Evolutionary conservation across 495 filamentous ascomycete species (phyloP), one percentile per base, ranked within the genome.

Genomic region (Aspergillus wentii): DNA sequence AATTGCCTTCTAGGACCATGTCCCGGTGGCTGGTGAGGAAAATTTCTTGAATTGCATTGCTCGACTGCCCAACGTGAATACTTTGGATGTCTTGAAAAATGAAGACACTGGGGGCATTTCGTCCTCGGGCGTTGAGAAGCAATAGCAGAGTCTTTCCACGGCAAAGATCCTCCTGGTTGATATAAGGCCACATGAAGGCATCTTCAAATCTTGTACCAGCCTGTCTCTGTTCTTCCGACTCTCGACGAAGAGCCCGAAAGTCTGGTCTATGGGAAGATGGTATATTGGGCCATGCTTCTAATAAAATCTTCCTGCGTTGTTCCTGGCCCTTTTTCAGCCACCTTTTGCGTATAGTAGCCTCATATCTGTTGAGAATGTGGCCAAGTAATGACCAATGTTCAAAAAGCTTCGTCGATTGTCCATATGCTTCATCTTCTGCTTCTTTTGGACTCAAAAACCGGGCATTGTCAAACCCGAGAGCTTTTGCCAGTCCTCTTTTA

Each of bases 61-160:
- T 26, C 3, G 13, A 8, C 9, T 20, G 1, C 3, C 44, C 39
- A 13, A 48, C 11, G 8, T 11, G 10, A 17, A 35, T 38, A 17
- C 38, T 38, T 0, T 42, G 30, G 5, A 17, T 14, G 25, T 79
- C 72, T 0, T 44, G 43, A 3, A 21, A 36, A 1, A 54, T 57
- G 46, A 79, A 80, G 5, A 36, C 22, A 23, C 51, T 52, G 0
- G 76, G 74, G 1, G 26, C 43, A 44, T 74, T 37, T 3, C 72
- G 65, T 10, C 53, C 68, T 2, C 78, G 57, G 0, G 71, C 33
- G 20, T 75, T 69, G 1, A 83, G 45, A 4, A 81, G 54, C 14
- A 44, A 11, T 0, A 21, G 26, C 5, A 48, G 35, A 8, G 35
- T 11, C 31, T 35, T 43, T 11, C 11, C 22, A 5, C 11, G 6